Base-by-base conservation (phyloP, 2,329 filamentous ascomycete species). In the Aspergillus oerlinghausenensis region DNA sequence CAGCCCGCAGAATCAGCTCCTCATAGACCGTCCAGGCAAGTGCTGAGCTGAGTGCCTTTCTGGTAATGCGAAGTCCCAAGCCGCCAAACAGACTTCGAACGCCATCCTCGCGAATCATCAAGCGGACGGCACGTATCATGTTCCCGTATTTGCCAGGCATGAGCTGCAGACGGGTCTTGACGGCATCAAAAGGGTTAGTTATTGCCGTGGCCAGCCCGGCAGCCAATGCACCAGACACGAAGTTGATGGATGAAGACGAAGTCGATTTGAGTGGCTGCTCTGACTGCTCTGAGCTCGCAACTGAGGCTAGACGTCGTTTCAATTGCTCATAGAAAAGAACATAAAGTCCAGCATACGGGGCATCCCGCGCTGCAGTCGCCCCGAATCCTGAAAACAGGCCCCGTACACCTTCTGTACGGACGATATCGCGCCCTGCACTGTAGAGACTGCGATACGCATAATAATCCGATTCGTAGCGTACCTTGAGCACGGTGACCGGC, bases 1-100 rank as follows among this genome's bases (percentile, higher is more conserved):
- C 85, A 1, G 88, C 88, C 65, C 89, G 82, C 58, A 92, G 80
- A 60, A 97, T 88, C 65, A 97, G 75, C 73, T 97, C 93, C 77
- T 99, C 94, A 70, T 99, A 99, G 43, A 97, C 81, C 9, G 93
- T 97, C 94, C 94, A 99, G 7, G 93, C 93, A 64, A 97, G 80
- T n/a, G 94, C 94, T 52, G 89, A 93, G 73, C 92, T 97, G 48
- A 97, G 76, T 4, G 92, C 93, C 74, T 99, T 99, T 64, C 94
- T 83, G 49, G 87, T 89, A 81, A 97, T 96, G 55, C 94, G 84
- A 63, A 99, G 78, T 1, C 84, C 90, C 55, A 99, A 75, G 1
- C 94, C 94, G 71, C 94, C 89, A 75, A 94, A 92, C 56, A 99
- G 80, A 59, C 89, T 89, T 54, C 88, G 82, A 21, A 89, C 65